Evolutionary conservation across 1,284 basidiomycete genomes (phyloP), one percentile per base, ranked within the genome.

Genomic region (Papiliotrema flavescens): DNA sequence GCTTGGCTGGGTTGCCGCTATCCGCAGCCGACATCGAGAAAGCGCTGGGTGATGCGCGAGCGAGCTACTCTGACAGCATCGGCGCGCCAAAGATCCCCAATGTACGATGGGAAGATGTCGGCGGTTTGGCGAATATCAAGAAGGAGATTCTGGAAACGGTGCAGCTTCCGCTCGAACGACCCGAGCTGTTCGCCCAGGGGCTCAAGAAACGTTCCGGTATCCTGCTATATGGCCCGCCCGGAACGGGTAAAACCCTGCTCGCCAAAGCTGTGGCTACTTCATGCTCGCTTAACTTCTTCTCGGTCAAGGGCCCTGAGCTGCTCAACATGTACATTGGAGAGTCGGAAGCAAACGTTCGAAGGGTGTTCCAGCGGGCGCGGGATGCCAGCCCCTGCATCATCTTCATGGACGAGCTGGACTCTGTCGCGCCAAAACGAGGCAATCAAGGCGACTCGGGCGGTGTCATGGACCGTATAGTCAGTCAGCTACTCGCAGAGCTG

Each of bases 271-370:
- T 96, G 32, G 93, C 93, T 7, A 93, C 90, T 0, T 90, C 90
- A 1, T 94, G 88, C 67, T 87, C 90, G 15, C 82, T 96, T 64
- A 94, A 94, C 69, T 94, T 94, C 75, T 87, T 94, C 73, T 91
- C 89, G n/a, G 88, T 98, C 69, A 97, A 98, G 72, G 95, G 95
- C 0, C 95, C 95, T 1, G 94, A 98, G 68, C 80, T 98, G 32
- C 83, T 95, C 42, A 96, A 96, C 74, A 96, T 97, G 85, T 98
- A 97, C 75, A 98, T 98, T 66, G 95, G 95, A 62, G 95, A 98
- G 79, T 96, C 93, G 6, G 96, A 98, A 74, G 90, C 93, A 35
- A 94, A 95, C 69, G 90, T 99, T 35, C 86, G 96, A 13, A 81
- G 87, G 6, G 85, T 98, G 1, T 99, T 99, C 71, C 88, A 91